Conservation (phyloP, 306 rosid genomes). For the Vigna angularis region DNA sequence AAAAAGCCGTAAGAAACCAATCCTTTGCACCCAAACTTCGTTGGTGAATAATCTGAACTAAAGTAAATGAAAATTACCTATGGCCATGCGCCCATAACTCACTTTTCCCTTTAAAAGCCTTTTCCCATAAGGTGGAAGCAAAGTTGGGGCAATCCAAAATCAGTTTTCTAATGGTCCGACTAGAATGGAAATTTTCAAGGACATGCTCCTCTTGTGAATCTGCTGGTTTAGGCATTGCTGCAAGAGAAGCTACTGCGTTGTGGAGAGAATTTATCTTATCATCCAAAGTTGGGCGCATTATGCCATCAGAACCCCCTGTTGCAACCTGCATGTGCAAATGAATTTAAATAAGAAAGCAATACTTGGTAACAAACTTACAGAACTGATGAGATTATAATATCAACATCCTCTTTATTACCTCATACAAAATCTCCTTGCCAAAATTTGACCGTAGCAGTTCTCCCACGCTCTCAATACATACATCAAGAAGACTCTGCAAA, state of each 20-base stretch:
- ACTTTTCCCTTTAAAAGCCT: conserved; percentile 79
- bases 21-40: background rate
- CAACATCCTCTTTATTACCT: conserved; percentile 59
- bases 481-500: conserved; percentile 80
- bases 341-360: conserved; percentile 20
- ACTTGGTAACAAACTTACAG: background rate
- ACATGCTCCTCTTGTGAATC: conserved; percentile 78
- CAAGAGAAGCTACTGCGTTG: conserved; percentile 74
- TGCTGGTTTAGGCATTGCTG: conserved; percentile 67
- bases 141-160: conserved; percentile 82
- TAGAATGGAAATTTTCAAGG: conserved; percentile 86
- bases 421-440: conserved; percentile 86
- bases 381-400: conserved; percentile 9
- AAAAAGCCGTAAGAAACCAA: conserved; percentile 33
- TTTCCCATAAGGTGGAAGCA: conserved; percentile 80
- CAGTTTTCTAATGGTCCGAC: conserved; percentile 84
- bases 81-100: conserved; percentile 84
- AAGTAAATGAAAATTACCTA: conserved; percentile 57
- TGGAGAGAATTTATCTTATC: conserved; percentile 72
- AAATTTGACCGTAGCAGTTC: conserved; percentile 82
- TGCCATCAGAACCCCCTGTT: conserved; percentile 79
- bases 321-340: conserved; percentile 62
- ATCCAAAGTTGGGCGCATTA: conserved; percentile 72
- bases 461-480: conserved; percentile 68
- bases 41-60: conserved; percentile 16